A percentile compares a stretch with the other conserved stretches of the same genome.
phyloP scores from a whole-genome alignment of 1,284 basidiomycete genomes.

The Sporisorium reilianum region DNA sequence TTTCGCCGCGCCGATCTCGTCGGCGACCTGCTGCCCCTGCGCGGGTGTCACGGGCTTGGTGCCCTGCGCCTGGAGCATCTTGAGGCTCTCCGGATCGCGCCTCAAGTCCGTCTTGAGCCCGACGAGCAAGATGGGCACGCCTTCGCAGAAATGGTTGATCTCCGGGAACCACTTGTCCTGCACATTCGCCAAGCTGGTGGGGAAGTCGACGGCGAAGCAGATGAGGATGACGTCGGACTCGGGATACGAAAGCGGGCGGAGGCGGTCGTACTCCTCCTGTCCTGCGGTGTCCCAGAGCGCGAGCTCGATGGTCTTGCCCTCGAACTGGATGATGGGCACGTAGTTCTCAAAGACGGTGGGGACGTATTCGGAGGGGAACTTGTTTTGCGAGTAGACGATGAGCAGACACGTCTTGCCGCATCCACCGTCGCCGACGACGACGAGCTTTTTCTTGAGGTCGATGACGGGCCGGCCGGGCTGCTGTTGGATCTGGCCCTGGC shows the following conservation, averaged over 20 bases:
- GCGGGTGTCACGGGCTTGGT: slow-evolving; percentile 83
- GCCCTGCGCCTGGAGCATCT: slow-evolving; percentile 93
- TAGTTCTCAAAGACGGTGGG: slow-evolving; percentile 93
- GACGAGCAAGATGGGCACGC: slow-evolving; percentile 90
- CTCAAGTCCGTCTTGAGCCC: slow-evolving; percentile 89
- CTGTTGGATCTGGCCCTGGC: slow-evolving; percentile 45
- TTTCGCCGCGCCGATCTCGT: slow-evolving; percentile 88
- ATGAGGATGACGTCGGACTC: slow-evolving; percentile 94
- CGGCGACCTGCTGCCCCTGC: slow-evolving; percentile 75
- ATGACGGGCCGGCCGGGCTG: slow-evolving; percentile 55
- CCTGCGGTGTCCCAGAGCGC: slow-evolving; percentile 96
- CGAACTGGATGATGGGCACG: slow-evolving; percentile 88
- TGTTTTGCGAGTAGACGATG: slow-evolving; percentile 90
- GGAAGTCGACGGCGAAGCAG: slow-evolving; percentile 91
- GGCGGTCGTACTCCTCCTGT: slow-evolving; percentile 78
- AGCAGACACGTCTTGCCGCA: slow-evolving; percentile 80
- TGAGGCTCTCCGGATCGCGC: slow-evolving; percentile 83
- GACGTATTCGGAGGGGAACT: slow-evolving; percentile 96
- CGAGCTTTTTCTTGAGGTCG: slow-evolving; percentile 65
- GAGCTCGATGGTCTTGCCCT: slow-evolving; percentile 90
- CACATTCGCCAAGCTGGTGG: slow-evolving; percentile 91
- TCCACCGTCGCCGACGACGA: slow-evolving; percentile 82
- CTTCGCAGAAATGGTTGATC: slow-evolving; percentile 95
- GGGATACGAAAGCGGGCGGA: slow-evolving; percentile 79
- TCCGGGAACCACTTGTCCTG: slow-evolving; percentile 99